phyloP scores from a whole-genome alignment of 345 rosid genomes.

The Sisymbrium altissimum region DNA sequence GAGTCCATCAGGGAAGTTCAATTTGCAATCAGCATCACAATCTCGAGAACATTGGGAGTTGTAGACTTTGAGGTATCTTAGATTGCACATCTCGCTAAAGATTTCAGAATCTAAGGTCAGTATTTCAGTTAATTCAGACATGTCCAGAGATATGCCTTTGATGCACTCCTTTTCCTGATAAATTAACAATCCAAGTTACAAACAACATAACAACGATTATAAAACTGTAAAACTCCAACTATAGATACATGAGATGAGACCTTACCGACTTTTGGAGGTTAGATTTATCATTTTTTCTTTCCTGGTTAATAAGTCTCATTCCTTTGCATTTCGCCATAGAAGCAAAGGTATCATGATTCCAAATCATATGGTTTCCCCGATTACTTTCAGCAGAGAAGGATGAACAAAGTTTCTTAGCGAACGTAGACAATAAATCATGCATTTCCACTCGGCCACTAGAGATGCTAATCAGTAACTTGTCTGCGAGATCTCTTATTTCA shows the following conservation, averaged over 20 bases:
- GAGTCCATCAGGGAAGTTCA: conserved; percentile 1
- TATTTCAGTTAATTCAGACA: neutral
- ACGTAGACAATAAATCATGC: conserved; percentile 30
- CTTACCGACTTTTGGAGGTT: neutral
- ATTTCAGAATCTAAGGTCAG: neutral
- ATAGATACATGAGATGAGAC: no score
- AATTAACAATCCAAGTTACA: neutral
- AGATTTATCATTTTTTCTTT: neutral
- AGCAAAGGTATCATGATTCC: conserved; percentile 18
- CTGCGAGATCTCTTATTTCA: conserved; percentile 12
- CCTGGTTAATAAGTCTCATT: neutral
- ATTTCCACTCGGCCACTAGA: neutral
- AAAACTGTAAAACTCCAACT: neutral
- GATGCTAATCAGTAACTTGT: conserved; percentile 24
- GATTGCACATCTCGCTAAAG: conserved; percentile 26
- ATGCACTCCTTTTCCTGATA: conserved; percentile 13
- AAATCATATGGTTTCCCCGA: neutral
- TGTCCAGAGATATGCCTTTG: conserved; percentile 16
- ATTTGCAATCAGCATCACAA: neutral
- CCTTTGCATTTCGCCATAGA: neutral
- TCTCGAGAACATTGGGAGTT: neutral
- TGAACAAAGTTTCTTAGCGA: conserved; percentile 15
- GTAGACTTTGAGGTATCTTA: conserved; percentile 19
- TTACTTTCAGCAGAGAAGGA: neutral
- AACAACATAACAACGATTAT: neutral